Conservation (phyloP, 176 grass and related monocot species). For the Areca catechu region DNA sequence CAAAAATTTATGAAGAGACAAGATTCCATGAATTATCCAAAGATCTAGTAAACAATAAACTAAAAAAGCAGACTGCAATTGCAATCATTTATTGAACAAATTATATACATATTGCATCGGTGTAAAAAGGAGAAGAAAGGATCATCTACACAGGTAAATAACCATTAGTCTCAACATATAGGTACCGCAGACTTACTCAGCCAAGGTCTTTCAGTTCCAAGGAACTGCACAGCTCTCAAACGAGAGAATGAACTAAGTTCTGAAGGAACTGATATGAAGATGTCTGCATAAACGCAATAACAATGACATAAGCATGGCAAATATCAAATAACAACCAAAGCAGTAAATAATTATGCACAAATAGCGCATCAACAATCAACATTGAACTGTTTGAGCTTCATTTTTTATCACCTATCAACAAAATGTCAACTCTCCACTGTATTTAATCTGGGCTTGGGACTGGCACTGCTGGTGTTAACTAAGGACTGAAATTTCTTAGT, state of each 20-base stretch:
- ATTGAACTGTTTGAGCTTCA: no score
- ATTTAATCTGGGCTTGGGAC: no score
- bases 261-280: conserved; percentile 43
- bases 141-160: not conserved
- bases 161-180: conserved; percentile 2
- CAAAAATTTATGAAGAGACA: not conserved
- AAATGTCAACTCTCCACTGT: no score
- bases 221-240: conserved; percentile 44
- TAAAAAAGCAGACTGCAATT: not conserved
- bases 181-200: conserved; percentile 53
- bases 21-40: conserved; percentile 12
- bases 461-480: no score
- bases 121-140: not conserved
- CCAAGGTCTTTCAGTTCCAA: conserved; percentile 85
- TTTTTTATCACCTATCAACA: no score
- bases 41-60: not conserved
- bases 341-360: no score
- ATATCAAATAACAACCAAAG: no score
- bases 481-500: no score
- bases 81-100: not conserved
- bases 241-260: conserved; percentile 48
- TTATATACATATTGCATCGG: not conserved
- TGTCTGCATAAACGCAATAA: conserved; percentile 36
- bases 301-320: not conserved
- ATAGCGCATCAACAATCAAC: no score